These are phyloP conservation scores for Prunus davidiana DNA, from an alignment of 306 rosid species.

Conservation along the genomic window DNA sequence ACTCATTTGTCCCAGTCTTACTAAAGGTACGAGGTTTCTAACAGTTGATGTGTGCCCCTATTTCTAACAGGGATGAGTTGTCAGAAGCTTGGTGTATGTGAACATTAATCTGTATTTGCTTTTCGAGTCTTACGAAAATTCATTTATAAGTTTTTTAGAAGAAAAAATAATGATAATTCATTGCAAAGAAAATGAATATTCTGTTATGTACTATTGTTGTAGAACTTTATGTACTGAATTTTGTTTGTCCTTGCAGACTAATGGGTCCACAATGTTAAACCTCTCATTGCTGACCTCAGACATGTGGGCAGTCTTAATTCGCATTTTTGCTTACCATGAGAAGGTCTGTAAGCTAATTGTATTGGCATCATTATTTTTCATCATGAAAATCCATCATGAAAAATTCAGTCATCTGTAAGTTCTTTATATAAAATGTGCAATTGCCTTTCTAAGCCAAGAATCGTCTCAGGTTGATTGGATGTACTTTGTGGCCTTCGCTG, in stretches of 20 bases:
- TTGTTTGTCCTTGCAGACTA: constrained; percentile 48
- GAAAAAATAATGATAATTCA: no score
- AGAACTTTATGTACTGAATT: constrained; percentile 4
- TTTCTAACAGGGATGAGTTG: background rate
- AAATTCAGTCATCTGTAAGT: background rate
- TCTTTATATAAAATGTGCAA: constrained; percentile 1
- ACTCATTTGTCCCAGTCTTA: constrained; percentile 81
- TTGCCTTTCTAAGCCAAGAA: constrained; percentile 23
- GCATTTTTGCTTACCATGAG: constrained; percentile 79
- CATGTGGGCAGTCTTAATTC: constrained; percentile 96
- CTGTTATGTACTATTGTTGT: background rate
- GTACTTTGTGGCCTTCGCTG: constrained; percentile 83
- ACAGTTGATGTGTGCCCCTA: background rate
- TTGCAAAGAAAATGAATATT: background rate
- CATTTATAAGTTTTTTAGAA: background rate
- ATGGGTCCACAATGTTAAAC: constrained; percentile 92
- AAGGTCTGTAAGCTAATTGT: constrained; percentile 48
- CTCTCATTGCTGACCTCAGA: constrained; percentile 92
- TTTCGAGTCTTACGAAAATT: background rate
- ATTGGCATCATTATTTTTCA: background rate
- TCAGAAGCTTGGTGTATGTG: background rate
- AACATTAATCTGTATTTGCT: background rate
- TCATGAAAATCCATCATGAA: background rate
- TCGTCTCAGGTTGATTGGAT: constrained; percentile 87
- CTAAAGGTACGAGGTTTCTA: constrained; percentile 61